Evolutionary conservation across 495 filamentous ascomycete genomes (phyloP).

Genomic region (Beverwykella pulmonaria): DNA sequence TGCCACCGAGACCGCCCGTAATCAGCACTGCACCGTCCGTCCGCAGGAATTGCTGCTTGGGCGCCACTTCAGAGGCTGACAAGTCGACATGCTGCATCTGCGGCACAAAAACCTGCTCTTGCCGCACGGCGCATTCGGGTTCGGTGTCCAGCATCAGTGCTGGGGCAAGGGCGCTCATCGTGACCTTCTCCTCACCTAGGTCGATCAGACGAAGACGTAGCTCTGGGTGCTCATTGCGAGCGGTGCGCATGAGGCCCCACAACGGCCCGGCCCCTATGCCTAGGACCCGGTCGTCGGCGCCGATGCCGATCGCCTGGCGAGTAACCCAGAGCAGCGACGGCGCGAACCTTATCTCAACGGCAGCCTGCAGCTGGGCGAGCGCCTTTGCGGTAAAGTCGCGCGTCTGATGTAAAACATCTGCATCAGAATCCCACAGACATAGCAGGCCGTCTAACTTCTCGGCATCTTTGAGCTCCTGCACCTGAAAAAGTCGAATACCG

Average conservation of each 20-base stretch:
- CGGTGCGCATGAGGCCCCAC: constrained; percentile 44
- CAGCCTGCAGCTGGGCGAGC: constrained; percentile 8
- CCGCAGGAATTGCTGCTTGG: constrained; percentile 10
- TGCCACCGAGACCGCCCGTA: constrained; percentile 31
- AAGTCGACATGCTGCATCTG: constrained; percentile 10
- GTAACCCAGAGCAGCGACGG: constrained; percentile 41
- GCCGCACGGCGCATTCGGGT: constrained; percentile 7
- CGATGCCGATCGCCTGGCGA: constrained; percentile 36
- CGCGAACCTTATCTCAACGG: constrained; percentile 19
- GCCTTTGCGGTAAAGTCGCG: constrained; percentile 27
- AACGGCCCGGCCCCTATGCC: constrained; percentile 35
- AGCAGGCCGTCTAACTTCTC: constrained; percentile 36
- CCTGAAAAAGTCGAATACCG: constrained; percentile 23
- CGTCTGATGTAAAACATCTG: constrained; percentile 25
- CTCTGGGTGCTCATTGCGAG: constrained; percentile 42
- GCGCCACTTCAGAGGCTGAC: constrained; percentile 10
- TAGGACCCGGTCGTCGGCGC: constrained; percentile 16
- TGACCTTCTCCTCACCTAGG: constrained; percentile 22
- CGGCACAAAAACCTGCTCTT: not conserved
- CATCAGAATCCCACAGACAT: constrained; percentile 39
- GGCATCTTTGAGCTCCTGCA: constrained; percentile 28
- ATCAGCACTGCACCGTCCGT: constrained; percentile 47
- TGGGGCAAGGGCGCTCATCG: constrained; percentile 3
- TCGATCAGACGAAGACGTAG: constrained; percentile 40
- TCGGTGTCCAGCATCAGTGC: constrained; percentile 30